Conservation (phyloP, 306 rosid genomes). For the Gynostemma pentaphyllum region DNA sequence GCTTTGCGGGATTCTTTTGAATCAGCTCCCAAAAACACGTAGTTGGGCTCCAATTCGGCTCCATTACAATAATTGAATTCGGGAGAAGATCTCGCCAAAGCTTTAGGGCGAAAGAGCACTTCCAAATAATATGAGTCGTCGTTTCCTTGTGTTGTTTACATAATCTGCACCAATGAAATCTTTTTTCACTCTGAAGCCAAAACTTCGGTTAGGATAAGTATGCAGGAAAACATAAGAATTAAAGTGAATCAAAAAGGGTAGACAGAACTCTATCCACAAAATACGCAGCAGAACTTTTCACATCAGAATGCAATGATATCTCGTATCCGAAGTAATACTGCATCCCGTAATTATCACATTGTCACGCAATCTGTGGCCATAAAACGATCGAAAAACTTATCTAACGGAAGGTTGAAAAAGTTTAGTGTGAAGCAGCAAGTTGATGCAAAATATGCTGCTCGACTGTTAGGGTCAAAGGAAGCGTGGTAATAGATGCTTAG, state of each 20-base stretch:
- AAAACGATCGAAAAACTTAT: conserved; percentile 45
- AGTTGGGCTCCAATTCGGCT: no score
- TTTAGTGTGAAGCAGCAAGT: conserved; percentile 42
- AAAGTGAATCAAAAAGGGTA: conserved; percentile 38
- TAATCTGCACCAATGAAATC: neutral
- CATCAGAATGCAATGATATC: conserved; percentile 67
- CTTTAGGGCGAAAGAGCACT: no score
- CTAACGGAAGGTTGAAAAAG: conserved; percentile 50
- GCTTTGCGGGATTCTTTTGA: no score
- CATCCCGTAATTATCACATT: conserved; percentile 55
- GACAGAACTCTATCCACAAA: conserved; percentile 32
- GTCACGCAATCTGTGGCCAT: conserved; percentile 41
- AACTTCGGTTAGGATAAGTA: neutral
- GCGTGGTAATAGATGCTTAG: conserved; percentile 52
- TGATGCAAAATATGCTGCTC: conserved; percentile 56
- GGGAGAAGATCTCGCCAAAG: no score
- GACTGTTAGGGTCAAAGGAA: conserved; percentile 48
- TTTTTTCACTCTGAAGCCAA: neutral
- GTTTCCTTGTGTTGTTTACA: no score
- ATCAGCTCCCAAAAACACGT: no score
- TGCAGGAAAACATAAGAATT: neutral
- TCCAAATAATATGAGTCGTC: no score
- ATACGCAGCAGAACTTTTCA: conserved; percentile 33
- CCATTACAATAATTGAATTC: no score
- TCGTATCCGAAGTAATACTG: conserved; percentile 51